Evolutionary conservation across 164 flowering plant genomes (phyloP).

Genomic region (Nelumbo lutea): DNA sequence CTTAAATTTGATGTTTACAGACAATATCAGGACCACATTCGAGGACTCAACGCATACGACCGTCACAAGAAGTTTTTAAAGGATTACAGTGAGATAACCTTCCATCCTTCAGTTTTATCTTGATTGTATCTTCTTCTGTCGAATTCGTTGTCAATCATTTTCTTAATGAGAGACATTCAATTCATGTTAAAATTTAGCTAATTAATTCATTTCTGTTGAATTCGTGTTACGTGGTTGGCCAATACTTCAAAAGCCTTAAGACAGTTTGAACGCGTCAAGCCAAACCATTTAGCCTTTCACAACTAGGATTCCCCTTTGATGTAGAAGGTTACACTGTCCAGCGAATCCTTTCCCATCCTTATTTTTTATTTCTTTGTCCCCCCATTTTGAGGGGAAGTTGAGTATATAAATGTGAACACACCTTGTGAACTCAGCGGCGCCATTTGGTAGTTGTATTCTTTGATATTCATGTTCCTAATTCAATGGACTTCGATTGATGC

Average conservation of each 20-base stretch:
- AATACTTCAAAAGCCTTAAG: too few relatives aligned
- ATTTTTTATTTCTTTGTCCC: too few relatives aligned
- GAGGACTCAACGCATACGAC: constrained; percentile 84
- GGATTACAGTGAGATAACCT: constrained; percentile 55
- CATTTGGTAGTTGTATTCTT: too few relatives aligned
- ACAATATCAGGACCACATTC: constrained; percentile 85
- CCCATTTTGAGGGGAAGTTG: too few relatives aligned
- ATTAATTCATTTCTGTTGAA: background rate
- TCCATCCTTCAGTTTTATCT: background rate
- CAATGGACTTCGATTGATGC: too few relatives aligned
- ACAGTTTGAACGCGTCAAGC: too few relatives aligned
- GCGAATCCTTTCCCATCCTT: background rate
- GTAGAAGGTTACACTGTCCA: background rate
- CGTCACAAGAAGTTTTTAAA: constrained; percentile 87
- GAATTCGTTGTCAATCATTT: background rate
- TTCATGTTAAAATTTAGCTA: background rate
- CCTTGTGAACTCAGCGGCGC: too few relatives aligned
- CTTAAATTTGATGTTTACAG: constrained; percentile 29
- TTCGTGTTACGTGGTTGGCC: too few relatives aligned
- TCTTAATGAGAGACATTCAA: background rate
- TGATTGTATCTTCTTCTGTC: background rate
- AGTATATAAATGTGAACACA: too few relatives aligned
- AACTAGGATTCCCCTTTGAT: background rate
- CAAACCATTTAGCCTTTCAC: too few relatives aligned
- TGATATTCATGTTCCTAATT: too few relatives aligned